These are phyloP conservation scores for Leishmania guyanensis DNA, from an alignment of 208 protist genomes.

Conservation along the genomic window DNA sequence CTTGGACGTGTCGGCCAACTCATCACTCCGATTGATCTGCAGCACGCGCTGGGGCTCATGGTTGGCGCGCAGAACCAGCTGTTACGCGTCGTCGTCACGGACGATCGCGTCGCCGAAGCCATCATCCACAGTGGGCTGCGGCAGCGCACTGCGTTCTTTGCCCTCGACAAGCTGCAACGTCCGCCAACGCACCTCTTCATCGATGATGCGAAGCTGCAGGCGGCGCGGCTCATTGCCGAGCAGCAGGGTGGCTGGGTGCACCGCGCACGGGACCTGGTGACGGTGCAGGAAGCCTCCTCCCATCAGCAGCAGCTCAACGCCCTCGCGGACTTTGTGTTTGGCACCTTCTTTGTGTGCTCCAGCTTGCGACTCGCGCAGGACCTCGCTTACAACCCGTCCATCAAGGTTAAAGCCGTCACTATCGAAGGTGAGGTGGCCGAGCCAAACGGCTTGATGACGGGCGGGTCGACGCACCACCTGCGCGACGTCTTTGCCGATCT, in stretches of 20 bases:
- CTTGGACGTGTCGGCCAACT: slow-evolving; percentile 96
- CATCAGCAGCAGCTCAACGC: slow-evolving; percentile 10
- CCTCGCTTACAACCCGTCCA: slow-evolving; percentile 79
- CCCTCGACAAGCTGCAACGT: slow-evolving; percentile 93
- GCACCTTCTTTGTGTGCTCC: slow-evolving; percentile 95
- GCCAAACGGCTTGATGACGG: slow-evolving; percentile 97
- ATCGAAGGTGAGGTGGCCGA: slow-evolving; percentile 98
- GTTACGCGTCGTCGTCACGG: slow-evolving; percentile 96
- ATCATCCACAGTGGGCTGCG: slow-evolving; percentile 95
- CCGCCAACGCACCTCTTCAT: slow-evolving; percentile 20
- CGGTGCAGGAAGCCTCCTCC: slow-evolving; percentile 33
- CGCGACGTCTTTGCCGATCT: slow-evolving; percentile 80
- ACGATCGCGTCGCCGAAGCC: slow-evolving; percentile 88
- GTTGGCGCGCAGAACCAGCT: slow-evolving; percentile 93
- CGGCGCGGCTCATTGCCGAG: slow-evolving; percentile 46
- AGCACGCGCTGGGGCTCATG: slow-evolving; percentile 89
- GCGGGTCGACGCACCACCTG: slow-evolving; percentile 85
- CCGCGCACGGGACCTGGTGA: slow-evolving; percentile 30
- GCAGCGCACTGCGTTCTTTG: slow-evolving; percentile 97
- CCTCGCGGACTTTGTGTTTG: slow-evolving; percentile 95
- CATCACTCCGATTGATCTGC: slow-evolving; percentile 75
- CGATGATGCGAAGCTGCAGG: slow-evolving; percentile 36
- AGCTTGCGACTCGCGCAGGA: slow-evolving; percentile 77
- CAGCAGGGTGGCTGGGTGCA: slow-evolving; percentile 32
- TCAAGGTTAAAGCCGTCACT: slow-evolving; percentile 95